Conservation (phyloP, 768 basidiomycete genomes). For the Kwoniella heveanensis region DNA sequence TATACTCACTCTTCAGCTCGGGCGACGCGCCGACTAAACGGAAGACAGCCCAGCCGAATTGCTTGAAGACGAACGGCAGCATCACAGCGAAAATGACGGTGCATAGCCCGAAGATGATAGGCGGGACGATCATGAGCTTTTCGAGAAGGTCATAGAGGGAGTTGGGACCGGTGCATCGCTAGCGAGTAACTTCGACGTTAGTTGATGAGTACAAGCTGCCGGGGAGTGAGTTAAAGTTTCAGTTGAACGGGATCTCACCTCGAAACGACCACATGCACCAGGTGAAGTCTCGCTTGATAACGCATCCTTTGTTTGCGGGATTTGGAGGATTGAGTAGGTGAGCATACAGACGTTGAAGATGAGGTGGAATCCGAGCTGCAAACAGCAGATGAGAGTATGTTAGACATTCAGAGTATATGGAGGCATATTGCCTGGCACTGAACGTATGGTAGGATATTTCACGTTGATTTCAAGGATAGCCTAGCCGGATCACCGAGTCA, state of each 20-base stretch:
- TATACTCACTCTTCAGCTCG: slow-evolving; percentile 39
- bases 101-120: slow-evolving; percentile 39
- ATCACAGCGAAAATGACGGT: slow-evolving; percentile 29
- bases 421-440: too few relatives aligned
- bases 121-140: slow-evolving; percentile 41
- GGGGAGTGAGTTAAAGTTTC: too few relatives aligned
- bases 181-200: not conserved
- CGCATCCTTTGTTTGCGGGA: slow-evolving; percentile 41
- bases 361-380: slow-evolving; percentile 39
- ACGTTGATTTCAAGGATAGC: too few relatives aligned
- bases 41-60: slow-evolving; percentile 47
- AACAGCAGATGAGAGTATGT: not conserved
- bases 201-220: not conserved
- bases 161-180: slow-evolving; percentile 37
- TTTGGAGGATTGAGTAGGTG: slow-evolving; percentile 42
- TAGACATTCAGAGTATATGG: too few relatives aligned
- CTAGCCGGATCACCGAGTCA: too few relatives aligned
- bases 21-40: slow-evolving; percentile 42
- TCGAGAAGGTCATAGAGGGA: slow-evolving; percentile 33
- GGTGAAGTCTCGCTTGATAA: slow-evolving; percentile 24
- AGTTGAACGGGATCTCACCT: too few relatives aligned
- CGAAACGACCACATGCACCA: slow-evolving; percentile 29
- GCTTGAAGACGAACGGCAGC: slow-evolving; percentile 23
- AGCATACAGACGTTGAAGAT: slow-evolving; percentile 40
- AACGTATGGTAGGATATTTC: too few relatives aligned